Conservation (phyloP, 2,329 filamentous ascomycete genomes). For the Clathrospora elynae region DNA sequence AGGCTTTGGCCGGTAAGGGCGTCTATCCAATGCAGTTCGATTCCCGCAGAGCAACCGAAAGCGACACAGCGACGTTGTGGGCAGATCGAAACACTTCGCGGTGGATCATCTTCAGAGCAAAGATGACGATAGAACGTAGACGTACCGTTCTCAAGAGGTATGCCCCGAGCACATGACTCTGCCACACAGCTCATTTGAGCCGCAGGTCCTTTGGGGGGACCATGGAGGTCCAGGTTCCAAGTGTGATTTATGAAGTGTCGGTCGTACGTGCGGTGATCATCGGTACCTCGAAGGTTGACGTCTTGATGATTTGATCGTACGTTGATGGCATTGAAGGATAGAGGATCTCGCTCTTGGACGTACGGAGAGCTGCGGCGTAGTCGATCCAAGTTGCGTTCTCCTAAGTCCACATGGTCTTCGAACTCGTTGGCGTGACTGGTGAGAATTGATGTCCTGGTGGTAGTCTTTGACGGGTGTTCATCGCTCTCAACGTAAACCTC, state of each 20-base stretch:
- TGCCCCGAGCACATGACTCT: conserved; percentile 9
- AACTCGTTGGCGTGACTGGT: conserved; percentile 17
- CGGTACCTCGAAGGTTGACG: conserved; percentile 27
- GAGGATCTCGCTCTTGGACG: conserved; percentile 5
- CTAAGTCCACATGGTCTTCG: conserved; percentile 8
- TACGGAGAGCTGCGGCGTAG: conserved; percentile 1
- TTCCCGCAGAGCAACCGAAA: conserved; percentile 66
- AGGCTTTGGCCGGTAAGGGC: conserved; percentile 56
- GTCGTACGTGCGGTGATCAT: conserved; percentile 26
- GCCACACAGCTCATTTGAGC: background rate
- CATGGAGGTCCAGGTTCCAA: conserved; percentile 37
- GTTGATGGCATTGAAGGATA: conserved; percentile 34
- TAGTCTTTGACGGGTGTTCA: conserved; percentile 10
- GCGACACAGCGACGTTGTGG: conserved; percentile 68
- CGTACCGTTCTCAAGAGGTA: conserved; percentile 39
- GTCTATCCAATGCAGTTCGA: conserved; percentile 67
- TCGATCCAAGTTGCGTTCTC: conserved; percentile 6
- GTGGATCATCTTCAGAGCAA: conserved; percentile 66
- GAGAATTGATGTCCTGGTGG: conserved; percentile 14
- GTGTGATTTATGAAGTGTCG: conserved; percentile 38
- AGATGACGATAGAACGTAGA: conserved; percentile 57
- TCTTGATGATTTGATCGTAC: conserved; percentile 32
- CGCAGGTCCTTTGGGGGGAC: conserved; percentile 4
- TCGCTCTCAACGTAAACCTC: conserved; percentile 21
- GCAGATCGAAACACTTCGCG: conserved; percentile 68